Percentiles rank a stretch among this genome's conserved stretches.
Evolutionary conservation across 805 yeast species (phyloP).

Genomic region (Metschnikowia cubensis): DNA sequence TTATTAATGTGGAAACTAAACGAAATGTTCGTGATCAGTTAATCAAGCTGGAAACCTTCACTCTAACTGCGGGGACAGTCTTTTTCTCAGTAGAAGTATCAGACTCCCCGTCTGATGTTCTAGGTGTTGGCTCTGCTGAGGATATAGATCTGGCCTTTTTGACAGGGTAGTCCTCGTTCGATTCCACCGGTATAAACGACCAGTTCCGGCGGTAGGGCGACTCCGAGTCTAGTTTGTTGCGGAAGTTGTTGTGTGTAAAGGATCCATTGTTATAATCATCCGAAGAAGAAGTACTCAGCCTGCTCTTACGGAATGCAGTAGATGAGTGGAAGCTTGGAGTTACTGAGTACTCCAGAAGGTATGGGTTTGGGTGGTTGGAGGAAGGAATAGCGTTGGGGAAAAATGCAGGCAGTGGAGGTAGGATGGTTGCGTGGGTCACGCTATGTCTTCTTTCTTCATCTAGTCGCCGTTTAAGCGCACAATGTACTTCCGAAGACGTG

Average conservation of each 20-base stretch:
- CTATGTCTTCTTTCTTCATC: constrained; percentile 9
- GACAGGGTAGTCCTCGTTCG: not conserved
- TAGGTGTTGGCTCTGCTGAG: constrained; percentile 1
- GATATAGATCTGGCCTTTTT: not conserved
- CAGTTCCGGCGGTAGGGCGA: not conserved
- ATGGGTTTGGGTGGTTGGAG: not conserved
- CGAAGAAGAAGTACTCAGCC: constrained; percentile 1
- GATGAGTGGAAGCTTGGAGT: not conserved
- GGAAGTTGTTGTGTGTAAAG: not conserved
- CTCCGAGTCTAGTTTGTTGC: not conserved
- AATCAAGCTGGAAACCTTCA: constrained; percentile 16
- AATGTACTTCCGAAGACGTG: not conserved
- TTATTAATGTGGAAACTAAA: not conserved
- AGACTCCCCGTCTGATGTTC: constrained; percentile 1
- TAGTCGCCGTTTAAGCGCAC: constrained; percentile 2
- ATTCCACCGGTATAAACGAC: not conserved
- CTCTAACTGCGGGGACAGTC: constrained; percentile 1
- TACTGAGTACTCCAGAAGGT: not conserved
- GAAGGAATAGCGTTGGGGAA: not conserved
- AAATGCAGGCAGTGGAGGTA: constrained; percentile 7
- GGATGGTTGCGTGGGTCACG: not conserved
- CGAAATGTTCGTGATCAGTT: constrained; percentile 5
- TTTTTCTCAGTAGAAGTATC: constrained; percentile 1
- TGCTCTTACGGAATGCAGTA: not conserved
- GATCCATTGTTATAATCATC: not conserved